Percentiles rank a stretch among this genome's conserved stretches.
phyloP scores from a whole-genome alignment of 768 basidiomycete genomes.

The Amyloporia xantha region DNA sequence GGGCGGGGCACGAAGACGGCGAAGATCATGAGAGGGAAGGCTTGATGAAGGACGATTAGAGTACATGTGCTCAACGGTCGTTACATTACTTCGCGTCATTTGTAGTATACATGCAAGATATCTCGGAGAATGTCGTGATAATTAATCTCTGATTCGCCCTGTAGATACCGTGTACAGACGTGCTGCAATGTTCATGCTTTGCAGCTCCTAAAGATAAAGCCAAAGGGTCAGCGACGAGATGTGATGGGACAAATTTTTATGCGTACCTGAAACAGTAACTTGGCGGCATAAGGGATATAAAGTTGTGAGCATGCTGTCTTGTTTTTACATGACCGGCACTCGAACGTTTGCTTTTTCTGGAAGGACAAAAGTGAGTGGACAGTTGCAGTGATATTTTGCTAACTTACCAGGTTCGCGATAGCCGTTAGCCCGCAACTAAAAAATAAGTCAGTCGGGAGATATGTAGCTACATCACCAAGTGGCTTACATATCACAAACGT shows the following conservation, averaged over 20 bases:
- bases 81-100: conserved; percentile 17
- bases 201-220: conserved; percentile 59
- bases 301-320: conserved; percentile 90
- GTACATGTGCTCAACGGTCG: conserved; percentile 20
- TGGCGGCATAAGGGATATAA: conserved; percentile 95
- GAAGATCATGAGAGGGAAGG: conserved; percentile 58
- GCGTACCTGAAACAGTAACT: conserved; percentile 87
- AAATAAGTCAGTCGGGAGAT: conserved; percentile 9
- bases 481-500: conserved; percentile 93
- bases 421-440: conserved; percentile 89
- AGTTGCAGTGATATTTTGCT: conserved; percentile 2
- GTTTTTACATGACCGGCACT: conserved; percentile 97
- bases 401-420: conserved; percentile 85
- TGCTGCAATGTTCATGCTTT: conserved; percentile 93
- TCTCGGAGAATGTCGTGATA: conserved; percentile 5
- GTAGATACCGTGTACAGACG: conserved; percentile 83
- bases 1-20: conserved; percentile 31
- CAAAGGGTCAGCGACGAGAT: no score
- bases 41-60: conserved; percentile 42
- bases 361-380: conserved; percentile 9
- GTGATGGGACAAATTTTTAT: no score
- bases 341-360: conserved; percentile 96
- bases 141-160: conserved; percentile 69
- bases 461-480: neutral
- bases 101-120: conserved; percentile 32